Evolutionary conservation across 2,329 filamentous ascomycete species (phyloP), one percentile per base, ranked within the genome.

Genomic region (Coleophoma cylindrospora): DNA sequence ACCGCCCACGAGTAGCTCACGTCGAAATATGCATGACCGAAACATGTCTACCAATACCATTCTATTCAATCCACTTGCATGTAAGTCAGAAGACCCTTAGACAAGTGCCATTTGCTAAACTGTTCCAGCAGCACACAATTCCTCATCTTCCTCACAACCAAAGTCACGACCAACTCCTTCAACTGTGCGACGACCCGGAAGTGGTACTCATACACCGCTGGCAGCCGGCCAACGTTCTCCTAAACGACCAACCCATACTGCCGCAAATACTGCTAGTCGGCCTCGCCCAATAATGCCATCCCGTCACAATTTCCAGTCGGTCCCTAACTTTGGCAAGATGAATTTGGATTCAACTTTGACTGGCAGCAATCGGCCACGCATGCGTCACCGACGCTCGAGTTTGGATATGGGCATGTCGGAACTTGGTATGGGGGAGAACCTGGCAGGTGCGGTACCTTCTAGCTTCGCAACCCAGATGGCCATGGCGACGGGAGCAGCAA

Each of bases 381-480:
- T 62, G 3, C 58, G 61, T 9, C 61, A 59, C 34, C 52, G 61
- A 61, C 77, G 67, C 59, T 83, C 86, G 0, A 87, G 87, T 0
- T 76, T 89, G 40, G 86, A 89, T 50, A 61, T 64, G 58, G 75
- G 89, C 7, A 83, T 87, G 36, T 91, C 87, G 4, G 90, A 94
- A 48, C 69, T 86, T 27, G 83, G 83, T 33, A 78, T 85, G 59
- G 84, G 80, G 57, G 80, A 83, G 15, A 77, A 82, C 40, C 79
- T 83, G 34, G 73, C 85, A 17, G 80, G 77, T 14, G 81, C 75
- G 1, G 74, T 90, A 40, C 84, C 87, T 0, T 85, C 84, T 8
- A 91, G 87, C 47, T 91, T 95, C 62, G 85, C 86, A 33, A 92
- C 87, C 1, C 87, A 92, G 63, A 85, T 94, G 79, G 85, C 81